phyloP scores from a whole-genome alignment of 768 basidiomycete genomes.

The Strobilomyces echinocephalus region DNA sequence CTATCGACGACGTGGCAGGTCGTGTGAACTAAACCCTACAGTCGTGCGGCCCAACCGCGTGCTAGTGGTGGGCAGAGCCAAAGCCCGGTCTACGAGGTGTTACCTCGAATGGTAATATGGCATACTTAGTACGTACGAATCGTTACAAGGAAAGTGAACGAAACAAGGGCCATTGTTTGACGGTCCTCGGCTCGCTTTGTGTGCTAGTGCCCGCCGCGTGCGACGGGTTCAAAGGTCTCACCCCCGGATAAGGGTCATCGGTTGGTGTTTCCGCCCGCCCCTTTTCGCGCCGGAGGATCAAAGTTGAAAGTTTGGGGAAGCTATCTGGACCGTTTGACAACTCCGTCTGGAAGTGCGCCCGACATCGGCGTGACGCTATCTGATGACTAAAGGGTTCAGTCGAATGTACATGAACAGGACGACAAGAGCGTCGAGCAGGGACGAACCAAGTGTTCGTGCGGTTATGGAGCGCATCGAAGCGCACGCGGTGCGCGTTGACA shows the following conservation, averaged over 20 bases:
- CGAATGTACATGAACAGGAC: neutral
- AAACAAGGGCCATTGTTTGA: neutral
- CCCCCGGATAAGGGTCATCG: neutral
- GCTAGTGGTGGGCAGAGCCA: neutral
- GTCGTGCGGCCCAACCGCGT: neutral
- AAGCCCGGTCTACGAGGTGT: neutral
- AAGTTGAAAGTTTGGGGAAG: neutral
- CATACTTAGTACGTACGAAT: constrained; percentile 6
- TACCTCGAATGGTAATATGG: neutral
- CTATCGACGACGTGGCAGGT: neutral
- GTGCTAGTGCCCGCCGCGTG: neutral
- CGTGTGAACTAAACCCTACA: neutral
- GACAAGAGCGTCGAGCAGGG: neutral
- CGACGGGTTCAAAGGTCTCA: neutral
- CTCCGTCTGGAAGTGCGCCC: neutral
- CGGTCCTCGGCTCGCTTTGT: neutral
- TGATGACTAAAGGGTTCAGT: neutral
- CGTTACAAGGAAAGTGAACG: neutral
- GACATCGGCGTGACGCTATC: neutral
- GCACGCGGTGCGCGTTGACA: neutral
- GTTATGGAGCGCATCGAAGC: neutral
- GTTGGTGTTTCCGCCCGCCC: neutral
- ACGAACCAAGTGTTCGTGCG: too few relatives aligned
- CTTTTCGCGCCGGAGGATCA: neutral
- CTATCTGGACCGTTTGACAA: neutral